Conservation (phyloP, 805 yeast genomes). For the Saccharomycopsis vini region DNA sequence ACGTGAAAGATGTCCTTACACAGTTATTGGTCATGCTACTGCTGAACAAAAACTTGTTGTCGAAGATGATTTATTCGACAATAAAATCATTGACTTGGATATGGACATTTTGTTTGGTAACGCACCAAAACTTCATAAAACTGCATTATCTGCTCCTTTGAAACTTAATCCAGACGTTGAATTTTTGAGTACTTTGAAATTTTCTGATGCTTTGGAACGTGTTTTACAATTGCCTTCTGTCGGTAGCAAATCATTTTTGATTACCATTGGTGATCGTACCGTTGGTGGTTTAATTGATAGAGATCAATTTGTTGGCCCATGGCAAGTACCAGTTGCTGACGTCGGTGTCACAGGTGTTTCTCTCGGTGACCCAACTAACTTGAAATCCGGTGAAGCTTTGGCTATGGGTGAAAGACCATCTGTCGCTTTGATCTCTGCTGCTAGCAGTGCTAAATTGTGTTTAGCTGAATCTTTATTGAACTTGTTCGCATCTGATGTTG, state of each 20-base stretch:
- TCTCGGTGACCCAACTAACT: slow-evolving; percentile 60
- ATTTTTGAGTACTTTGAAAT: slow-evolving; percentile 24
- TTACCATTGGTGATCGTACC: slow-evolving; percentile 98
- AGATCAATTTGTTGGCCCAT: slow-evolving; percentile 98
- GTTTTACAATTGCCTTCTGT: slow-evolving; percentile 88
- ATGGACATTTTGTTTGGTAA: slow-evolving; percentile 94
- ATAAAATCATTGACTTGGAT: slow-evolving; percentile 89
- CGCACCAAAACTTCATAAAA: slow-evolving; percentile 89
- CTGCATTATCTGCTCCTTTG: slow-evolving; percentile 55
- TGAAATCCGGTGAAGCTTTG: slow-evolving; percentile 89
- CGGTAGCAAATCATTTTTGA: slow-evolving; percentile 87
- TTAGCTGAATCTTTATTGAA: slow-evolving; percentile 92
- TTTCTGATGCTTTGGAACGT: slow-evolving; percentile 61
- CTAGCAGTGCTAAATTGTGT: slow-evolving; percentile 89
- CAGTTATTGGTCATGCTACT: slow-evolving; percentile 93
- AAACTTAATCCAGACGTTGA: slow-evolving; percentile 32
- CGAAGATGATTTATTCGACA: slow-evolving; percentile 65
- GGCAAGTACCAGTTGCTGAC: slow-evolving; percentile 99
- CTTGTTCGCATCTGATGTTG: slow-evolving; percentile 81
- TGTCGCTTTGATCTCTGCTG: slow-evolving; percentile 76
- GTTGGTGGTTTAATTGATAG: slow-evolving; percentile 95
- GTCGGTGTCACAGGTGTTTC: slow-evolving; percentile 94
- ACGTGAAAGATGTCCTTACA: slow-evolving; percentile 94
- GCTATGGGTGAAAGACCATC: slow-evolving; percentile 97
- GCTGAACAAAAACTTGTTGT: slow-evolving; percentile 74